Evolutionary conservation across 257 asterid species (phyloP).

Genomic region (Forsythia suspensa): DNA sequence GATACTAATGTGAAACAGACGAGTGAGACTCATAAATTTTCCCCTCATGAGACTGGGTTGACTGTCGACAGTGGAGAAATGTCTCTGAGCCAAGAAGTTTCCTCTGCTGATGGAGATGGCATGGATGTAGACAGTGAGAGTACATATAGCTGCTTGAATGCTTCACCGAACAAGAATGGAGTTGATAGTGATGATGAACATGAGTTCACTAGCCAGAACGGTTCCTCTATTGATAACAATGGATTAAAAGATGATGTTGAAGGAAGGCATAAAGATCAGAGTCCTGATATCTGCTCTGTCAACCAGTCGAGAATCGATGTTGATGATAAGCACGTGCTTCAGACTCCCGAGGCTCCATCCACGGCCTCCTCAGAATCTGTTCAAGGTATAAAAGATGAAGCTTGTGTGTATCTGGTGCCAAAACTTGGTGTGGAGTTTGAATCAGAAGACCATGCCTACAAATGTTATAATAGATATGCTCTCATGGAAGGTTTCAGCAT

Average conservation of each 20-base stretch:
- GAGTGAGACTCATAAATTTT: conserved; percentile 16
- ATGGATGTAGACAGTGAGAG: conserved; percentile 50
- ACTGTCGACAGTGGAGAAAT: conserved; percentile 26
- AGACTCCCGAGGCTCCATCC: conserved; percentile 34
- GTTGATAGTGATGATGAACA: conserved; percentile 30
- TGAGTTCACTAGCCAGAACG: conserved; percentile 34
- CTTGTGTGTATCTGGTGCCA: conserved; percentile 40
- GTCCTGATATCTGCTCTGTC: conserved; percentile 28
- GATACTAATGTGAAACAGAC: conserved; percentile 23
- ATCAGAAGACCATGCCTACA: conserved; percentile 61
- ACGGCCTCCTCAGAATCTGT: conserved; percentile 30
- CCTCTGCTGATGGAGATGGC: conserved; percentile 32
- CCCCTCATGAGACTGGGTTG: conserved; percentile 29
- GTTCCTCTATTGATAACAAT: conserved; percentile 29
- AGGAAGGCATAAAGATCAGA: conserved; percentile 19
- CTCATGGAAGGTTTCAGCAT: conserved; percentile 66
- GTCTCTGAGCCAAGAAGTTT: conserved; percentile 29
- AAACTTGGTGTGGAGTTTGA: conserved; percentile 54
- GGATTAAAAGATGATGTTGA: conserved; percentile 25
- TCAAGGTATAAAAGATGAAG: conserved; percentile 32
- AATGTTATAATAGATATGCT: conserved; percentile 55
- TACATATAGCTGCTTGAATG: conserved; percentile 50
- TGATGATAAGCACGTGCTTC: conserved; percentile 24
- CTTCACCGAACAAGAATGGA: conserved; percentile 40
- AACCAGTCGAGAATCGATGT: conserved; percentile 26